Percentiles rank a stretch among this genome's conserved stretches.
These are phyloP conservation scores for Paxillus ammoniavirescens DNA, from an alignment of 768 basidiomycete species.

Conservation along the genomic window DNA sequence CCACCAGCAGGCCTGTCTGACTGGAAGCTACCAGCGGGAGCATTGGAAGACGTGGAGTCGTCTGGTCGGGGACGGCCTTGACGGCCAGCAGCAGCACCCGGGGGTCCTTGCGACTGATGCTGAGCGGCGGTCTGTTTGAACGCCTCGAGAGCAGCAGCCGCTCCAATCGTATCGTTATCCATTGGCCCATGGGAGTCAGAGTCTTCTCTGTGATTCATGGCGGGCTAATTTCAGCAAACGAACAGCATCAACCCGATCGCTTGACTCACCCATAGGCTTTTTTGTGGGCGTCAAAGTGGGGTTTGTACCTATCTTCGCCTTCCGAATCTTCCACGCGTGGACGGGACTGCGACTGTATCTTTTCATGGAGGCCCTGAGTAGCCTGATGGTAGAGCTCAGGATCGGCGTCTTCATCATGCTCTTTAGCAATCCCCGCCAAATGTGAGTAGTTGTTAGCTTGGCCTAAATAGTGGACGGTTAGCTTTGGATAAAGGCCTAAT, in stretches of 20 bases:
- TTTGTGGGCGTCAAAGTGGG: slow-evolving; percentile 26
- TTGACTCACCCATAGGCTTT: slow-evolving; percentile 31
- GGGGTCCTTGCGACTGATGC: neutral
- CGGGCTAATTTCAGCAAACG: neutral
- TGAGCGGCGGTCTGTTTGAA: slow-evolving; percentile 25
- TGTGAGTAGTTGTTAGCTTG: slow-evolving; percentile 18
- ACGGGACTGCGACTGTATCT: slow-evolving; percentile 15
- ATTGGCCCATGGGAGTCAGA: slow-evolving; percentile 23
- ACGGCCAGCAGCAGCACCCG: no score
- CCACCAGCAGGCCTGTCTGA: no score
- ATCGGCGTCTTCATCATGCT: slow-evolving; percentile 12
- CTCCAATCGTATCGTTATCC: slow-evolving; percentile 24
- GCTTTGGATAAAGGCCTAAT: neutral
- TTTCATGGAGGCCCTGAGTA: slow-evolving; percentile 23
- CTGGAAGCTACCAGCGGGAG: no score
- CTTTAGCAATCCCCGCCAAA: slow-evolving; percentile 15
- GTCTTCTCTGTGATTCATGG: slow-evolving; percentile 7
- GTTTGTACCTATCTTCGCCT: slow-evolving; percentile 12
- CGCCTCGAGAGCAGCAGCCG: slow-evolving; percentile 31
- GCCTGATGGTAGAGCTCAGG: slow-evolving; percentile 19
- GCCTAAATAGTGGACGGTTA: slow-evolving; percentile 9
- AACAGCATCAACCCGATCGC: neutral
- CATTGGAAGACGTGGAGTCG: no score
- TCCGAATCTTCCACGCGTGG: slow-evolving; percentile 1
- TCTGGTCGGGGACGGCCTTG: no score